phyloP scores from a whole-genome alignment of 139 green algal species.

The Microglena sp. region DNA sequence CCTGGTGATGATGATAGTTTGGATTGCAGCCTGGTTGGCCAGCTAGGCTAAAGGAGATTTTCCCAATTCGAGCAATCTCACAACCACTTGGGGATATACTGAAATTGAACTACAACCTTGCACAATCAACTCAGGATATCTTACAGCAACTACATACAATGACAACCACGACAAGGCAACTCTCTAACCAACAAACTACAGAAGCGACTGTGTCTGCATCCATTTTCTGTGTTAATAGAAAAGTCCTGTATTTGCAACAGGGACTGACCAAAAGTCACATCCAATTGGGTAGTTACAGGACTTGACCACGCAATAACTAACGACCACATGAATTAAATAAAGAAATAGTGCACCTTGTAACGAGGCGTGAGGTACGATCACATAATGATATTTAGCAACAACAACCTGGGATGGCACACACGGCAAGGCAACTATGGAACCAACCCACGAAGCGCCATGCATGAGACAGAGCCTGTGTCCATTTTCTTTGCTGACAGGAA shows the following conservation, averaged over 20 bases:
- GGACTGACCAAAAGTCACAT: no score
- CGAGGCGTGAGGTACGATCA: no score
- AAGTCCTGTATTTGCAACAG: constrained; percentile 16
- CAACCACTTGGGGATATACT: no score
- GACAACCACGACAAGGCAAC: not conserved
- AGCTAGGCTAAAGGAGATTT: no score
- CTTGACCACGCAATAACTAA: not conserved
- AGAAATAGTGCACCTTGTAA: no score
- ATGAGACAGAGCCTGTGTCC: not conserved
- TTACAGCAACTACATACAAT: not conserved
- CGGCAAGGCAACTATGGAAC: not conserved
- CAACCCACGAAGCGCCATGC: not conserved
- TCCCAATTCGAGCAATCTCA: no score
- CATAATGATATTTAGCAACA: not conserved
- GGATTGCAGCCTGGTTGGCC: no score
- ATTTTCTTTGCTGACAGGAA: not conserved
- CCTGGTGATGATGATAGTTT: no score
- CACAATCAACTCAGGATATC: no score
- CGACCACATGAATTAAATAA: not conserved
- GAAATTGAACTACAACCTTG: no score
- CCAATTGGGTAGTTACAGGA: no score
- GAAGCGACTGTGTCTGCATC: not conserved
- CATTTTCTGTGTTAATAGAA: not conserved
- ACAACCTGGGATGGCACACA: not conserved
- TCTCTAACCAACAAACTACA: not conserved